Evolutionary conservation across 73 alveolate species (phyloP).

Genomic region (Paramecium sexaurelia): DNA sequence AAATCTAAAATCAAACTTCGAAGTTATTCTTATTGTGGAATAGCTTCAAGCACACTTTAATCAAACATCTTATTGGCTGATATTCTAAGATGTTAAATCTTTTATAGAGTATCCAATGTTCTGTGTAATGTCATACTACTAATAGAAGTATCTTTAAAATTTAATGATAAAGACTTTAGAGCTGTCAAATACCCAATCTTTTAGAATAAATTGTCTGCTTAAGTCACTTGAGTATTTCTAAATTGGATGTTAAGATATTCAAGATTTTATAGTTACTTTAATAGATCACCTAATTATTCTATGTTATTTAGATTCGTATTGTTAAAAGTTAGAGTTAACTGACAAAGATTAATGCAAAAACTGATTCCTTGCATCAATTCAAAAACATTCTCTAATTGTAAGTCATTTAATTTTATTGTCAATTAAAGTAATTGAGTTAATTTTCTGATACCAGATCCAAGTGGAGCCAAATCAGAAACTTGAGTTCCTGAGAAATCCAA

Average conservation of each 20-base stretch:
- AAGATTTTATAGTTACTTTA: background rate
- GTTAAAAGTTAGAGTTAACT: background rate
- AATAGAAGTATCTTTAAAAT: background rate
- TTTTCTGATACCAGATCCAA: background rate
- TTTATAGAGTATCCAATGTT: background rate
- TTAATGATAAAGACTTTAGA: background rate
- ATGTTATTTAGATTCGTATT: background rate
- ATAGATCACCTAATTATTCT: background rate
- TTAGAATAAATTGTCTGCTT: background rate
- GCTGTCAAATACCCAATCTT: slow-evolving; percentile 3
- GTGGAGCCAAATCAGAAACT: background rate
- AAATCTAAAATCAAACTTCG: background rate
- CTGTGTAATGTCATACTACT: background rate
- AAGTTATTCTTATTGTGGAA: background rate
- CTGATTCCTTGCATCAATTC: background rate
- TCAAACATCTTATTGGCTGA: background rate
- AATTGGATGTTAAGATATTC: background rate
- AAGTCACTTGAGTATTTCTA: background rate
- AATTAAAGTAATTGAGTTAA: background rate
- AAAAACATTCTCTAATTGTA: background rate
- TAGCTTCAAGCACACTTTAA: background rate
- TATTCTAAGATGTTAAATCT: background rate
- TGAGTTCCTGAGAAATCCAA: background rate
- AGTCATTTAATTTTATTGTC: background rate
- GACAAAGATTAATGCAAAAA: background rate